Conservation (phyloP, 164 flowering plant species). For the Buxus sempervirens region DNA sequence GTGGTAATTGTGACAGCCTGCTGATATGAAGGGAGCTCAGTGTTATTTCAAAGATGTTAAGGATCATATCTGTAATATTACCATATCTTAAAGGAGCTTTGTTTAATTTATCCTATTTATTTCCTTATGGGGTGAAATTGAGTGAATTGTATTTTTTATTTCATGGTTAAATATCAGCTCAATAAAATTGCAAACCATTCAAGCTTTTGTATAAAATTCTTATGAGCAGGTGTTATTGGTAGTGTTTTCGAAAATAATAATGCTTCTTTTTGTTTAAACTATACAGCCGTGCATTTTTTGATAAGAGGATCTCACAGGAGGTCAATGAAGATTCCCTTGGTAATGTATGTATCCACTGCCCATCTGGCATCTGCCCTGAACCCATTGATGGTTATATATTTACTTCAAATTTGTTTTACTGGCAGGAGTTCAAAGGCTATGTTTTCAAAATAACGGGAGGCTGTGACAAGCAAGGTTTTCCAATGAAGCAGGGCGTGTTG, state of each 20-base stretch:
- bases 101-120: no score
- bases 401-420: neutral
- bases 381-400: neutral
- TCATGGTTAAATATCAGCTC: neutral
- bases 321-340: slow-evolving; percentile 47
- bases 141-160: no score
- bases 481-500: slow-evolving; percentile 46
- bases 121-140: no score
- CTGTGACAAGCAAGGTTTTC: slow-evolving; percentile 47
- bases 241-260: neutral
- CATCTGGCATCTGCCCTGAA: neutral
- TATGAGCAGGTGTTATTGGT: neutral
- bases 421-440: slow-evolving; percentile 38
- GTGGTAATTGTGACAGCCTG: no score
- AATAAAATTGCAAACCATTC: neutral
- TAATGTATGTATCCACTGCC: slow-evolving; percentile 23
- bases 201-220: neutral
- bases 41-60: no score
- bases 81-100: no score
- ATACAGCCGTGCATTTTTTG: slow-evolving; percentile 42
- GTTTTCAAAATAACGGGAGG: slow-evolving; percentile 50
- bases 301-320: slow-evolving; percentile 55
- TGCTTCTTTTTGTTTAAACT: neutral
- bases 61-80: no score
- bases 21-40: no score